Evolutionary conservation across 192 early-diverging fungal species (phyloP).

Genomic region (Coemansia sp.): DNA sequence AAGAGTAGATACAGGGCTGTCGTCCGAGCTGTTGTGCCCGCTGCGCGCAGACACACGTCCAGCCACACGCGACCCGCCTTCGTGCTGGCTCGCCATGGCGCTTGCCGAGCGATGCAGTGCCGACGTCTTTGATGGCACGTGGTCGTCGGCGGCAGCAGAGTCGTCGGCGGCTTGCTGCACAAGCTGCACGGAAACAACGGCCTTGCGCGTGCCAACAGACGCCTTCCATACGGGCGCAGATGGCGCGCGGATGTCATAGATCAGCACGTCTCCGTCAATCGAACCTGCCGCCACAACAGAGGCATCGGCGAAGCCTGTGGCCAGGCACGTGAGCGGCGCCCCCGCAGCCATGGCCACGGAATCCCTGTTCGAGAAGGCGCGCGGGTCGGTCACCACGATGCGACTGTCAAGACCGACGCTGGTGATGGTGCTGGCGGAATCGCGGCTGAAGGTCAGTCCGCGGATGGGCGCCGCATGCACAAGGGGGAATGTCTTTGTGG

Average conservation of each 20-base stretch:
- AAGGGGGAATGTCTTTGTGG: constrained; percentile 26
- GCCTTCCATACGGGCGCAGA: constrained; percentile 29
- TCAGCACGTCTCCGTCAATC: constrained; percentile 37
- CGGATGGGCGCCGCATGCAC: constrained; percentile 39
- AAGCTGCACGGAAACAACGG: constrained; percentile 32
- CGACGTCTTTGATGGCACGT: background rate
- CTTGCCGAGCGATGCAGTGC: constrained; percentile 7
- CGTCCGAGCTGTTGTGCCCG: constrained; percentile 12
- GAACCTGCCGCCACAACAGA: constrained; percentile 27
- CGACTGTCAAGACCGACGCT: constrained; percentile 37
- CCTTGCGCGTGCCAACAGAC: constrained; percentile 4
- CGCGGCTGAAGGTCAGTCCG: constrained; percentile 30
- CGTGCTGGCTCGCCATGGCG: constrained; percentile 3
- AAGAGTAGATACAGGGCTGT: background rate
- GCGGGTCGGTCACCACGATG: constrained; percentile 29
- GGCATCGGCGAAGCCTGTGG: constrained; percentile 13
- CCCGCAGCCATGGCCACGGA: constrained; percentile 9
- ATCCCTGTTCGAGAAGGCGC: constrained; percentile 13
- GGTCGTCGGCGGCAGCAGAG: background rate
- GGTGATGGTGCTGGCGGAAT: constrained; percentile 7
- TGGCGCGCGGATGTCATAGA: constrained; percentile 31
- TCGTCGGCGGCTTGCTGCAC: background rate
- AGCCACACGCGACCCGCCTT: constrained; percentile 10
- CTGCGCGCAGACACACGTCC: background rate
- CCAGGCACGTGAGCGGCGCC: constrained; percentile 34